Conservation (phyloP, 1,139 yeast genomes). For the Citeromyces hawaiiensis region DNA sequence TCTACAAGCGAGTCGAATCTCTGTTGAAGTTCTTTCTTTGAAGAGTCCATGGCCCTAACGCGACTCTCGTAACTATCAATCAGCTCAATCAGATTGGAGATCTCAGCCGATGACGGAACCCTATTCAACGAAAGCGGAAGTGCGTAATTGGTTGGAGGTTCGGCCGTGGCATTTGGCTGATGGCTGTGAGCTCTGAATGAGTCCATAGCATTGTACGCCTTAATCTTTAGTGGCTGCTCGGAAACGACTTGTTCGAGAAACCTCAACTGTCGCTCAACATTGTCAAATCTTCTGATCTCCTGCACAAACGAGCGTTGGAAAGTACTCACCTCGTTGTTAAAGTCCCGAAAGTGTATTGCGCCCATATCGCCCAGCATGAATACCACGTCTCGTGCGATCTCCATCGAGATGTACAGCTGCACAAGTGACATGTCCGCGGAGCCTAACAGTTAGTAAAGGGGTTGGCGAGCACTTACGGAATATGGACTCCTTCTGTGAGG, state of each 20-base stretch:
- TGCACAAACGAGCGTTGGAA: conserved; percentile 82
- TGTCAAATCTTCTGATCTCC: conserved; percentile 62
- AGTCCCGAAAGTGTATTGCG: conserved; percentile 77
- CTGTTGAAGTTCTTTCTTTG: not conserved
- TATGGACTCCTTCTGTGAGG: not conserved
- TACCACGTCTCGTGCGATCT: conserved; percentile 79
- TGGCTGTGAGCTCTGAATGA: not conserved
- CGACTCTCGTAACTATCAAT: conserved; percentile 26
- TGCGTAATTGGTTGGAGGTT: not conserved
- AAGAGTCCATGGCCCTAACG: conserved; percentile 10
- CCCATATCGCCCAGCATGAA: conserved; percentile 74
- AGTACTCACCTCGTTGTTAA: conserved; percentile 63
- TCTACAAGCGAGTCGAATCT: conserved; percentile 19
- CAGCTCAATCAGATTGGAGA: conserved; percentile 26
- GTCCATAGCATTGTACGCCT: conserved; percentile 3
- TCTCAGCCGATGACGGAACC: conserved; percentile 17
- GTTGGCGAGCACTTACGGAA: not conserved
- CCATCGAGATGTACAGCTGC: conserved; percentile 86
- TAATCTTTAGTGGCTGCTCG: conserved; percentile 13
- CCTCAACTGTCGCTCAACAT: conserved; percentile 46
- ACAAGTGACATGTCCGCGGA: conserved; percentile 93
- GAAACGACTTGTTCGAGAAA: conserved; percentile 16
- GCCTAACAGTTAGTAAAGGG: conserved; percentile 19
- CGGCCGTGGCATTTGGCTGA: conserved; percentile 5
- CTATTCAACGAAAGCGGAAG: not conserved